Percentiles rank a stretch among this genome's conserved stretches.
phyloP scores from a whole-genome alignment of 805 yeast genomes.

The Lipomyces sp. region DNA sequence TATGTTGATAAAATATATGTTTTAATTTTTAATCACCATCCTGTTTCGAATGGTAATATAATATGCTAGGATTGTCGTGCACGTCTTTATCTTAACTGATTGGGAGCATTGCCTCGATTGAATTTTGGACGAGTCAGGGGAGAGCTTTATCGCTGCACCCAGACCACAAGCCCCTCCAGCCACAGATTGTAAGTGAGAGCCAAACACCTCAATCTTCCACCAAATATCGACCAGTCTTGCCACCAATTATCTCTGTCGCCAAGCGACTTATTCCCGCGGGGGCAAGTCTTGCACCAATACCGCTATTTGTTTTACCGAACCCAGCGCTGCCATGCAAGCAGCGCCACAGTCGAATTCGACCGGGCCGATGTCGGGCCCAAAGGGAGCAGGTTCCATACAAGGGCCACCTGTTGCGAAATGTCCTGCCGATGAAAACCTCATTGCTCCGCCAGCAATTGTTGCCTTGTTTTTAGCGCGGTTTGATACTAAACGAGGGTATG shows the following conservation, averaged over 20 bases:
- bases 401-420: background rate
- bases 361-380: background rate
- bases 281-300: background rate
- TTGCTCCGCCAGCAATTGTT: slow-evolving; percentile 29
- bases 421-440: background rate
- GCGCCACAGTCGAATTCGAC: background rate
- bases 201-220: background rate
- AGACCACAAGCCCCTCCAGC: background rate
- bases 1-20: background rate
- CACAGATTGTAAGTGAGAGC: background rate
- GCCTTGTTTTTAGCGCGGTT: slow-evolving; percentile 58
- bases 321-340: background rate
- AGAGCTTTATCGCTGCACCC: background rate
- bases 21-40: too few species aligned
- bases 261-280: background rate
- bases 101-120: too few species aligned
- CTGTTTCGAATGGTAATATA: too few species aligned
- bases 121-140: background rate
- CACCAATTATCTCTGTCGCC: background rate
- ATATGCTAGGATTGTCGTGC: too few species aligned
- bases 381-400: background rate
- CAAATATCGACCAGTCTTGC: background rate
- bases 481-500: slow-evolving; percentile 55
- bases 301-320: background rate
- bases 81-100: too few species aligned